Evolutionary conservation across 768 basidiomycete species (phyloP).

Genomic region (Fomitopsis serialis): DNA sequence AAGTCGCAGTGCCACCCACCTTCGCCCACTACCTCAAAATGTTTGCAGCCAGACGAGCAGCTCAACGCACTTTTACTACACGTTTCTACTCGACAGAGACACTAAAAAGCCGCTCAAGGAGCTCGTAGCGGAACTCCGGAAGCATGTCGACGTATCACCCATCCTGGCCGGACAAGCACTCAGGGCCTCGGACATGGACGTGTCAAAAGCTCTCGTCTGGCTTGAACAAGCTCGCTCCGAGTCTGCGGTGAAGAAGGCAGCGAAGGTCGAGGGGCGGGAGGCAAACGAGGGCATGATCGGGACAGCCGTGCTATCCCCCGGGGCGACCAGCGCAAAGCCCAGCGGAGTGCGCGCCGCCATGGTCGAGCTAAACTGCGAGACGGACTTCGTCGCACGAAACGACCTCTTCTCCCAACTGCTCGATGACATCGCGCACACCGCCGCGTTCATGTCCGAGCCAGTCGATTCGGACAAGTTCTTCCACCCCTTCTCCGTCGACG

Average conservation of each 20-base stretch:
- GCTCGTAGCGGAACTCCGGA: conserved; percentile 83
- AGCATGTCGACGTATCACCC: conserved; percentile 76
- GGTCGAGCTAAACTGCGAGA: conserved; percentile 94
- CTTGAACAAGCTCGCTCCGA: conserved; percentile 66
- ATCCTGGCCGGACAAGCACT: conserved; percentile 89
- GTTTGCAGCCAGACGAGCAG: conserved; percentile 13
- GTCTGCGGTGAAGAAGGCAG: conserved; percentile 75
- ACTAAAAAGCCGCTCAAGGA: conserved; percentile 56
- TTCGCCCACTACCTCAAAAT: conserved; percentile 4
- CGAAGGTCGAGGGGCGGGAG: conserved; percentile 72
- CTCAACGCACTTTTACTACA: conserved; percentile 16
- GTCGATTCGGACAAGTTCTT: conserved; percentile 33
- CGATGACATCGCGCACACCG: conserved; percentile 76
- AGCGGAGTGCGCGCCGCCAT: conserved; percentile 71
- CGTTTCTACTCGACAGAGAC: conserved; percentile 49
- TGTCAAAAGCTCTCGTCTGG: conserved; percentile 74
- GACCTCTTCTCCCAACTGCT: conserved; percentile 75
- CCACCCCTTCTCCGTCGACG: conserved; percentile 43
- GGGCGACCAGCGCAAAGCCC: conserved; percentile 32
- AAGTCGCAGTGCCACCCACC: not conserved
- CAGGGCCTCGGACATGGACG: conserved; percentile 61
- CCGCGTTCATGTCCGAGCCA: conserved; percentile 65
- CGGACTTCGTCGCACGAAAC: conserved; percentile 91
- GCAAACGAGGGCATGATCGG: conserved; percentile 79
- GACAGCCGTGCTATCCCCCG: conserved; percentile 67